Percentiles rank a stretch among this genome's conserved stretches.
Conservation (phyloP, 176 grass and related monocot species). For the Hyparrhenia diplandra region DNA sequence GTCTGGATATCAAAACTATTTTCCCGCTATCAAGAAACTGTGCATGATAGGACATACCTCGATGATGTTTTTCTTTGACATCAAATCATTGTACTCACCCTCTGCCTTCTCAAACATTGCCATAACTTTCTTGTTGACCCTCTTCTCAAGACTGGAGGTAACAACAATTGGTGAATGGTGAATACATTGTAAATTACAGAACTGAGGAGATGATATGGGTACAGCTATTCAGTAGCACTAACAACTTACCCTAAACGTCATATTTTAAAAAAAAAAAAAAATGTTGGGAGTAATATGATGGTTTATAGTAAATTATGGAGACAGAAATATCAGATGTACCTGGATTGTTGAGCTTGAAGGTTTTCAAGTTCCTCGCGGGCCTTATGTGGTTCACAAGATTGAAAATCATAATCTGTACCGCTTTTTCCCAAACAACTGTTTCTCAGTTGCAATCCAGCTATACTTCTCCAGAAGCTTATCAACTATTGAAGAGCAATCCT, state of each 20-base stretch:
- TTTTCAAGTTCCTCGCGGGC: slow-evolving; percentile 70
- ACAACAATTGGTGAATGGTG: slow-evolving; percentile 1
- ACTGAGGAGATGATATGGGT: slow-evolving; percentile 2
- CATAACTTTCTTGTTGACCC: slow-evolving; percentile 99
- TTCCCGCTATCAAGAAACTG: slow-evolving; percentile 13
- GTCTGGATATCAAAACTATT: neutral
- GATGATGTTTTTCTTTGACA: slow-evolving; percentile 88
- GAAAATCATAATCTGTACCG: slow-evolving; percentile 92
- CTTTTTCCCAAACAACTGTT: slow-evolving; percentile 90
- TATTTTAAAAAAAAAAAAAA: neutral
- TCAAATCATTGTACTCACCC: slow-evolving; percentile 96
- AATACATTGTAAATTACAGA: slow-evolving; percentile 14
- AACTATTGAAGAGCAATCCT: slow-evolving; percentile 85
- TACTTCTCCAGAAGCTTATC: slow-evolving; percentile 82
- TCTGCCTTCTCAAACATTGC: slow-evolving; percentile 98
- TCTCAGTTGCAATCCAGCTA: slow-evolving; percentile 89
- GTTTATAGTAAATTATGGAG: neutral
- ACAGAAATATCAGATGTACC: slow-evolving; percentile 43
- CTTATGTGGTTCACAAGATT: slow-evolving; percentile 64
- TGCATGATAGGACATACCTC: slow-evolving; percentile 46
- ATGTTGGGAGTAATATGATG: neutral
- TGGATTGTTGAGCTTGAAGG: slow-evolving; percentile 80
- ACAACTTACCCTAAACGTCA: neutral
- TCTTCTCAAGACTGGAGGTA: slow-evolving; percentile 91
- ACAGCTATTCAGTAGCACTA: slow-evolving; percentile 8